phyloP scores from a whole-genome alignment of 176 grass and related monocot genomes.

The Dactylis glomerata region DNA sequence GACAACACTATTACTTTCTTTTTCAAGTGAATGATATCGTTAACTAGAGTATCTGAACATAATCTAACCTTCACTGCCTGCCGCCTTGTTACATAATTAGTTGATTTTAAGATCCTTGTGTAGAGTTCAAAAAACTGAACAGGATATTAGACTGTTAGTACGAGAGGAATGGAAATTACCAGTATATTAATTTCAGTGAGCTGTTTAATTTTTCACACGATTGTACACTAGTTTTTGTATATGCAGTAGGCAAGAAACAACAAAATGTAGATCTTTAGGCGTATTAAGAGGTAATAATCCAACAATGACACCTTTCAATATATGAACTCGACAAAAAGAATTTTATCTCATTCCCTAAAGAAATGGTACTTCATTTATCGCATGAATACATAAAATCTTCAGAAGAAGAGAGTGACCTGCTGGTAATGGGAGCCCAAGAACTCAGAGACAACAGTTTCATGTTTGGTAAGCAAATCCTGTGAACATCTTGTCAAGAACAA shows the following conservation, averaged over 20 bases:
- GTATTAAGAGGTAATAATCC: background rate
- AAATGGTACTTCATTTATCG: background rate
- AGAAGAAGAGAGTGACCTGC: slow-evolving; percentile 42
- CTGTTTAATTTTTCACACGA: background rate
- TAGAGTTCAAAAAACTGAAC: slow-evolving; percentile 77
- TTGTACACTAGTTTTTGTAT: slow-evolving; percentile 15
- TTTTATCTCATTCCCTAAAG: background rate
- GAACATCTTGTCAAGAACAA: slow-evolving; percentile 36
- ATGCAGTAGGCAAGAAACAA: background rate
- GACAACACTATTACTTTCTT: slow-evolving; percentile 19
- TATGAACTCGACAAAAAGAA: background rate
- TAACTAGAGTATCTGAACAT: slow-evolving; percentile 6
- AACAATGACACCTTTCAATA: background rate
- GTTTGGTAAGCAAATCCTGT: slow-evolving; percentile 77
- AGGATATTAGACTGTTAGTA: slow-evolving; percentile 21
- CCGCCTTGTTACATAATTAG: slow-evolving; percentile 80
- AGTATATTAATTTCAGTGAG: background rate
- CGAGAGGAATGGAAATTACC: background rate
- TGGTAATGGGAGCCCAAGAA: slow-evolving; percentile 58
- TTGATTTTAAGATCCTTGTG: slow-evolving; percentile 57
- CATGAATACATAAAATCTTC: slow-evolving; percentile 5
- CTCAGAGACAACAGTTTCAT: slow-evolving; percentile 63
- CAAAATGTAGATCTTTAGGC: background rate
- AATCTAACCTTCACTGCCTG: slow-evolving; percentile 72
- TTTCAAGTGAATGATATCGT: slow-evolving; percentile 20